phyloP scores from a whole-genome alignment of 331 rosid genomes.

The Malus hybrid region DNA sequence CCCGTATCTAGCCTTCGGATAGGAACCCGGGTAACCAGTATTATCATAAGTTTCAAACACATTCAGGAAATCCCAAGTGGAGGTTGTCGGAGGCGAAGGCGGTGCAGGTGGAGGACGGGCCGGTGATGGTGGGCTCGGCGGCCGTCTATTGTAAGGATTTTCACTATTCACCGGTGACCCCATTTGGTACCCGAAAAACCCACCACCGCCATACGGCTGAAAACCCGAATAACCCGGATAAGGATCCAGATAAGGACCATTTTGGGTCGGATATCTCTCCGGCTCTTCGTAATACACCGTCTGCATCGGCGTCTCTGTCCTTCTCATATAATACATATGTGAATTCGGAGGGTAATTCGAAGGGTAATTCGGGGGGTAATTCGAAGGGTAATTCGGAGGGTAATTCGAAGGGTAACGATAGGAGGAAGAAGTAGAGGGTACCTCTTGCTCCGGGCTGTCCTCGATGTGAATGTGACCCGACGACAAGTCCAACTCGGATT shows the following conservation, averaged over 20 bases:
- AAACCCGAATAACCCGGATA: conserved; percentile 31
- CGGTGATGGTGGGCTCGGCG: conserved; percentile 17
- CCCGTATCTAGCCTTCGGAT: conserved; percentile 28
- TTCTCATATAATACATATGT: conserved; percentile 54
- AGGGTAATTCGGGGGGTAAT: background rate
- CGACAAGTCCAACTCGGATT: conserved; percentile 43
- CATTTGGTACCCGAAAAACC: conserved; percentile 55
- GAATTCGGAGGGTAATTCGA: conserved; percentile 4
- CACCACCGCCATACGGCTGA: conserved; percentile 27
- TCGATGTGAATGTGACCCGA: conserved; percentile 56
- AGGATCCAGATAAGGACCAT: conserved; percentile 41
- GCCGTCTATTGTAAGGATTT: conserved; percentile 20
- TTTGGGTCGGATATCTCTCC: conserved; percentile 28
- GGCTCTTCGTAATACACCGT: conserved; percentile 51
- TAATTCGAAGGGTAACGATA: background rate
- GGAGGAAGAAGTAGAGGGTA: conserved; percentile 8
- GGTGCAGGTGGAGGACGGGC: conserved; percentile 54
- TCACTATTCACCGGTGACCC: conserved; percentile 30
- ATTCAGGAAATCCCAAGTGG: conserved; percentile 82
- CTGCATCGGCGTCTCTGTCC: conserved; percentile 45
- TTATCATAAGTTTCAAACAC: conserved; percentile 56
- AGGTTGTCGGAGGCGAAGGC: conserved; percentile 79
- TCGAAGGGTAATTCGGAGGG: too few relatives aligned
- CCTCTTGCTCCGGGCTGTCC: conserved; percentile 35
- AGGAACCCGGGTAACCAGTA: conserved; percentile 40